Evolutionary conservation across 495 filamentous ascomycete genomes (phyloP), one percentile per base, ranked within the genome.

Genomic region (Penicilliopsis zonata): DNA sequence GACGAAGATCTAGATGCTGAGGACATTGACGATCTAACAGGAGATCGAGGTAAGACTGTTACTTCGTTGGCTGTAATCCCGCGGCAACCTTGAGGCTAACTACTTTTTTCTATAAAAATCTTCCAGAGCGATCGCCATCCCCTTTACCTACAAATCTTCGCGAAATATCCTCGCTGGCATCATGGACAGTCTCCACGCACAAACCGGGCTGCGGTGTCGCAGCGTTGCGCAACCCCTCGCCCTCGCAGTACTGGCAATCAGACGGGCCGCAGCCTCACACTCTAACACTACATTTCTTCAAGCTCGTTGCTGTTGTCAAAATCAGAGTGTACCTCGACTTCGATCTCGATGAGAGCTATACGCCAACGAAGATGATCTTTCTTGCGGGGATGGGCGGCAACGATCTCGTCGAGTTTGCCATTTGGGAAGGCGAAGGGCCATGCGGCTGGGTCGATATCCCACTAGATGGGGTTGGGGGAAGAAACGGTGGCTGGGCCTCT

Each of bases 191-290:
- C 37, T 82, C 76, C 39, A 87, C 82, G 40, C 76, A 76, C 50
- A 96, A 95, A 59, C 90, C 87, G 1, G 86, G 86, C 34, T 93
- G 82, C 51, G 85, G 85, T 21, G 78, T 94, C 27, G 70, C 78
- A 18, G 83, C 88, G 41, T 76, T 98, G 14, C 79, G 85, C 13
- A 70, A 76, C 48, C 80, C 86, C 14, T 81, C 85, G 27, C 72
- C 81, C 2, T 58, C 67, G 29, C 74, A 80, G 40, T 96, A 85
- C 67, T 98, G 90, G 90, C 90, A 96, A 55, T 93, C 85, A 10
- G 92, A 96, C 53, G 92, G 90, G 1, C 86, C 88, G 4, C 90
- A 98, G 46, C 90, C 90, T 9, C 90, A 98, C 41, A 72, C 76
- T n/a, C 70, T 98, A 15, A 94, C 82, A 21, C 76, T 94, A 12